Evolutionary conservation across 2,329 filamentous ascomycete species (phyloP), one percentile per base, ranked within the genome.

Genomic region (Dothidotthia symphoricarpi): DNA sequence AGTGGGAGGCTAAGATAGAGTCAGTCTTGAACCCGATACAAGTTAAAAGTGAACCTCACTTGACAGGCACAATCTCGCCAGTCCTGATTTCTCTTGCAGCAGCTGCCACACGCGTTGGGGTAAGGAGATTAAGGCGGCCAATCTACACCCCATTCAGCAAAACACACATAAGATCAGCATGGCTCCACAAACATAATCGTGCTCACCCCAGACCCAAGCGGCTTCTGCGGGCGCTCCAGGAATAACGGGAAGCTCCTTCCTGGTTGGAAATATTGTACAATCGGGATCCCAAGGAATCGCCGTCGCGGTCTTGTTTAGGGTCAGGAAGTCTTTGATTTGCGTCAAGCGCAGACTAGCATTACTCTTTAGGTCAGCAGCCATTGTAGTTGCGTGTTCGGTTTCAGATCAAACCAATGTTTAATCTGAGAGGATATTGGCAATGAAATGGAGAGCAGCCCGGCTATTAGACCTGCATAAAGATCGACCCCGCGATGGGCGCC

Each of bases 191-290:
- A 77, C 70, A 47, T 70, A 64, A 49, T 80, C 77, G 53, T 78
- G 67, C 27, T 75, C 67, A 10, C 78, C 78, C 78, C 78, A 81
- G 16, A 80, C 74, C 78, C 78, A 82, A 13, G 77, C 77, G 13
- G 78, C 76, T 17, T 70, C 75, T 13, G 74, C 66, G 0, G 77
- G 78, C 2, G 76, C 76, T 24, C 72, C 73, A 1, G 71, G 62
- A 25, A 80, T 69, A 14, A 61, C 51, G 14, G 76, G 76, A 3
- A 81, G 66, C 34, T 81, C 72, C 36, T 74, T 72, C 11, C 75
- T 66, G 1, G 69, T 70, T 0, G 78, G 78, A 34, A 82, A 78
- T 12, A 60, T 70, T 12, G 70, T 72, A 26, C 63, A 69, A 38
- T 78, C 64, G 2, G 78, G 77, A 50, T 81, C 69, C 71, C 74